Evolutionary conservation across 164 flowering plant genomes (phyloP).

Genomic region (Stephania yunnanensis): DNA sequence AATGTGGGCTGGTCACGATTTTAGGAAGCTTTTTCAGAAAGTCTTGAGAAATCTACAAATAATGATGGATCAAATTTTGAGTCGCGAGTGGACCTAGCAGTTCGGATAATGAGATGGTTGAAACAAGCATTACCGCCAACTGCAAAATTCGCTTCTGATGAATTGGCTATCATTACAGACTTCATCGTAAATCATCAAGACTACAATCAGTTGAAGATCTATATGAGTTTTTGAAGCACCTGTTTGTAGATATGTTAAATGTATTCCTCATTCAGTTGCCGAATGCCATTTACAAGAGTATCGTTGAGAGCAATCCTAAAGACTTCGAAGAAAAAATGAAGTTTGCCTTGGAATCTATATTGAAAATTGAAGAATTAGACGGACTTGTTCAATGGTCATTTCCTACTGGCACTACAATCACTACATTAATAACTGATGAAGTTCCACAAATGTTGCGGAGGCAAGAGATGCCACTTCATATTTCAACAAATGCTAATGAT

Average conservation of each 20-base stretch:
- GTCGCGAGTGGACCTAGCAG: not conserved
- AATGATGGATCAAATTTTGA: too few relatives aligned
- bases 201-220: not conserved
- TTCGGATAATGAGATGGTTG: not conserved
- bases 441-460: not conserved
- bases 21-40: not conserved
- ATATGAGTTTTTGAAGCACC: not conserved
- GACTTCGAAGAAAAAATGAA: not conserved
- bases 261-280: not conserved
- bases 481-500: too few relatives aligned
- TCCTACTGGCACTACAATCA: not conserved
- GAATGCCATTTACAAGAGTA: not conserved
- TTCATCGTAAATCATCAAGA: not conserved
- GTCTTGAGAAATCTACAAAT: not conserved
- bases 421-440: not conserved
- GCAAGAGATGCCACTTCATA: not conserved
- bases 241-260: slow-evolving; percentile 1
- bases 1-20: not conserved
- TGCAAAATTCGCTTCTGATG: not conserved
- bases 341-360: not conserved
- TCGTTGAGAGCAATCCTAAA: not conserved
- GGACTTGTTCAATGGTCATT: slow-evolving; percentile 1
- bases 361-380: not conserved
- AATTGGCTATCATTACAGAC: not conserved
- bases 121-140: not conserved